Conservation (phyloP, 1,284 basidiomycete genomes). For the Volvariella surrecta region DNA sequence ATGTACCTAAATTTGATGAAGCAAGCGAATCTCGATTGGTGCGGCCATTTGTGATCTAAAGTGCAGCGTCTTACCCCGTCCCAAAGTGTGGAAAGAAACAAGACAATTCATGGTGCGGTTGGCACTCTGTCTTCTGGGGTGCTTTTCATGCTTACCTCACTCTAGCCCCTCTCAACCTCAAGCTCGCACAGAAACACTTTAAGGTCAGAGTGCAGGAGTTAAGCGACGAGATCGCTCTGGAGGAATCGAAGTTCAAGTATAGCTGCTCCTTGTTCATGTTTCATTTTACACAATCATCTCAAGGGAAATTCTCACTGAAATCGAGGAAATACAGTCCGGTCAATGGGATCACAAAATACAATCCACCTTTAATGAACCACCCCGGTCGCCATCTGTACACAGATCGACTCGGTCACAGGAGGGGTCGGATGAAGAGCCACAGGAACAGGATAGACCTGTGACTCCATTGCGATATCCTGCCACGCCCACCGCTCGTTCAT, state of each 20-base stretch:
- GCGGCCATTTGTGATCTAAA: conserved; percentile 8
- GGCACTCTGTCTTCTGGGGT: not conserved
- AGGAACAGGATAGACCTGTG: too few relatives aligned
- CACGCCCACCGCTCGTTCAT: too few relatives aligned
- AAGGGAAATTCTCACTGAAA: conserved; percentile 55
- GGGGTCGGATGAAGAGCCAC: too few relatives aligned
- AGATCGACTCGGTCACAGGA: not conserved
- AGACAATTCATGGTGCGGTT: conserved; percentile 29
- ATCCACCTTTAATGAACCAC: conserved; percentile 25
- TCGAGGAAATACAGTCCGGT: conserved; percentile 68
- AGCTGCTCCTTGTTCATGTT: conserved; percentile 12
- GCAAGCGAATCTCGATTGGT: conserved; percentile 63
- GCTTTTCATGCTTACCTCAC: not conserved
- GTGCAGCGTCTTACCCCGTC: conserved; percentile 2
- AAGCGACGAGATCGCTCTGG: conserved; percentile 53
- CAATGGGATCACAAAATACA: conserved; percentile 52
- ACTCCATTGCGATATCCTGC: too few relatives aligned
- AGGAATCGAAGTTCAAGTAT: conserved; percentile 76
- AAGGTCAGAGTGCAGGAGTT: conserved; percentile 62
- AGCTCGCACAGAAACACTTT: conserved; percentile 70
- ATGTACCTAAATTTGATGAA: conserved; percentile 64
- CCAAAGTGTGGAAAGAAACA: conserved; percentile 32
- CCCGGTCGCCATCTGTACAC: conserved; percentile 11
- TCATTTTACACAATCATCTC: conserved; percentile 1
- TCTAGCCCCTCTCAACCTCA: conserved; percentile 41